A percentile compares a stretch with the other conserved stretches of the same genome.
Evolutionary conservation across 202 grass and related monocot genomes (phyloP).

Genomic region (Bolboschoenoplectus hybrid): DNA sequence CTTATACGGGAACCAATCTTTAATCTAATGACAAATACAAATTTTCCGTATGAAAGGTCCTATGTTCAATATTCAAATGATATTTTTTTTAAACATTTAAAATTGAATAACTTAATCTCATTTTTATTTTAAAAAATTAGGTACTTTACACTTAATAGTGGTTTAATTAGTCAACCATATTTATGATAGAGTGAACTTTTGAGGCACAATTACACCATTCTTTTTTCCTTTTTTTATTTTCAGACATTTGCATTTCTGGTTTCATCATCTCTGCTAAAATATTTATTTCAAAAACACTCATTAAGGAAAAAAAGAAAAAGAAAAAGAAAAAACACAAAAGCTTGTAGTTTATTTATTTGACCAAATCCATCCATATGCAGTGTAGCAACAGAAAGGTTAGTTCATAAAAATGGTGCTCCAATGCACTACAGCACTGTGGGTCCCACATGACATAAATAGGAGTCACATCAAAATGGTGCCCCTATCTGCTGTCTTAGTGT

Average conservation of each 20-base stretch:
- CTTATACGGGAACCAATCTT: too few species aligned
- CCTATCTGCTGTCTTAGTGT: background rate
- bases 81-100: too few species aligned
- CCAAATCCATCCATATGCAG: slow-evolving; percentile 5
- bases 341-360: background rate
- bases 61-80: too few species aligned
- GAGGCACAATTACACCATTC: background rate
- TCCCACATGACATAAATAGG: slow-evolving; percentile 17
- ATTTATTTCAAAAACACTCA: background rate
- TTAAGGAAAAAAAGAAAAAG: background rate
- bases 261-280: background rate
- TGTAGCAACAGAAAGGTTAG: slow-evolving; percentile 6
- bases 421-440: background rate
- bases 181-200: background rate
- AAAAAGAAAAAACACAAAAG: background rate
- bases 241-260: background rate
- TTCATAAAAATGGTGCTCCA: slow-evolving; percentile 31
- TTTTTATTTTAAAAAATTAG: too few species aligned
- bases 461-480: slow-evolving; percentile 12
- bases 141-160: background rate
- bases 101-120: too few species aligned
- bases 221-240: background rate
- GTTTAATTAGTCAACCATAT: background rate
- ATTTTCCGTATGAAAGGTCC: too few species aligned
- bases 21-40: too few species aligned